Percentiles rank a stretch among this genome's conserved stretches.
Evolutionary conservation across 192 early-diverging fungal genomes (phyloP).

Genomic region (Rhizophagus clarus): DNA sequence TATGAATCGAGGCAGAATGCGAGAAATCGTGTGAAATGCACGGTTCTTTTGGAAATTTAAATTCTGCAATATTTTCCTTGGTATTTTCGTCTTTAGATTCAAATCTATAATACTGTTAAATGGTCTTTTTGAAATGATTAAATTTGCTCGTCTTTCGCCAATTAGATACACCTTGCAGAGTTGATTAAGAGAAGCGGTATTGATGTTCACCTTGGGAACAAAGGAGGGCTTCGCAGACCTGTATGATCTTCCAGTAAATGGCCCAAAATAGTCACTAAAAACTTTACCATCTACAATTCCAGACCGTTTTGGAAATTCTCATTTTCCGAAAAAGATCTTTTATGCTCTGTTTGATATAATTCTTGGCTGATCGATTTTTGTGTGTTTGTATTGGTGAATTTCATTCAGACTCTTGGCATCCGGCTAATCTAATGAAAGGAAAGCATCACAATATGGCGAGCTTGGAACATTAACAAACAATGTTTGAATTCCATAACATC

Average conservation of each 20-base stretch:
- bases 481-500: neutral
- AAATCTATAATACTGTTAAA: too few relatives aligned
- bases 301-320: slow-evolving; percentile 35
- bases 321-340: slow-evolving; percentile 35
- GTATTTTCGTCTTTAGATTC: too few relatives aligned
- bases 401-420: slow-evolving; percentile 18
- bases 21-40: slow-evolving; percentile 9
- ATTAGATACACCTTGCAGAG: neutral
- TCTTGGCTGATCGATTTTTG: slow-evolving; percentile 2
- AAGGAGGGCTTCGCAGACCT: too few relatives aligned
- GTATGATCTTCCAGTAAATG: slow-evolving; percentile 38
- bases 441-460: slow-evolving; percentile 29
- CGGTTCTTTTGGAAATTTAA: too few relatives aligned
- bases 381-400: slow-evolving; percentile 38
- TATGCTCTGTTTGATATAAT: slow-evolving; percentile 30
- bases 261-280: slow-evolving; percentile 24
- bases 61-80: neutral
- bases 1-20: slow-evolving; percentile 7
- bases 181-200: too few relatives aligned
- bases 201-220: too few relatives aligned
- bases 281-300: slow-evolving; percentile 27
- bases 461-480: slow-evolving; percentile 7
- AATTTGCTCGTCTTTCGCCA: too few relatives aligned
- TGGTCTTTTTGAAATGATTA: too few relatives aligned
- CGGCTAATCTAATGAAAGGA: slow-evolving; percentile 15